Base-by-base conservation (phyloP, 164 flowering plant species). In the Vitis amurensis region DNA sequence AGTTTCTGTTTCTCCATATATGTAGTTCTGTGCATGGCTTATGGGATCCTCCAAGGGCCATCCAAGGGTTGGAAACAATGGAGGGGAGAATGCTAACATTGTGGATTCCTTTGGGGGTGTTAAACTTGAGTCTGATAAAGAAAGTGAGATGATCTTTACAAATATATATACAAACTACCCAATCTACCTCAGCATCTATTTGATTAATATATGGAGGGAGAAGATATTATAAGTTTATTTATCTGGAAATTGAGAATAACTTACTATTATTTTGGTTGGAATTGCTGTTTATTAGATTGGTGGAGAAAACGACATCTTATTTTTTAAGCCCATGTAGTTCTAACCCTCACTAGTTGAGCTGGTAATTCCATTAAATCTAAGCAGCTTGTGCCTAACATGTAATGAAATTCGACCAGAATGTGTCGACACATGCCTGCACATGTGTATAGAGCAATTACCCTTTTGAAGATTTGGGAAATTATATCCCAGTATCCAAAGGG, bases 41-140 rank as follows among this genome's bases (percentile, higher is more conserved):
- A 47, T 48, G 23, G 65, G 16, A 11, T 50, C 68, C 50, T 68
- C 77, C 15, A 51, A 55, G 31, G 74, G 70, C 78, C 79, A 73
- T 16, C 71, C 76, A 50, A 59, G 55, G 58, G 63, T 55, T 15
- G 81, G 66, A 55, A 71, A 68, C 63, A 61, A 30, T 50, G 71
- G 63, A 29, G 79, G 63, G 37, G 70, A 71, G 4, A 70, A 19
- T 9, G 79, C 68, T 9, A 63, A 71, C 84, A 76, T 76, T 66
- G 49, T 57, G 44, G 70, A 31, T 60, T 60, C 50, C 7, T 16
- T 27, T 2, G 6, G 11, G 19, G 2, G 3, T 8, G 59, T 55
- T 12, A 16, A 47, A 29, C 56, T 37, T 27, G 29, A 59, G 27
- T 59, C 27, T 68, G 63, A 49, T 48, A 49, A 23, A 19, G 27